Conservation (phyloP, 2,329 filamentous ascomycete genomes). For the Talaromyces sp. region DNA sequence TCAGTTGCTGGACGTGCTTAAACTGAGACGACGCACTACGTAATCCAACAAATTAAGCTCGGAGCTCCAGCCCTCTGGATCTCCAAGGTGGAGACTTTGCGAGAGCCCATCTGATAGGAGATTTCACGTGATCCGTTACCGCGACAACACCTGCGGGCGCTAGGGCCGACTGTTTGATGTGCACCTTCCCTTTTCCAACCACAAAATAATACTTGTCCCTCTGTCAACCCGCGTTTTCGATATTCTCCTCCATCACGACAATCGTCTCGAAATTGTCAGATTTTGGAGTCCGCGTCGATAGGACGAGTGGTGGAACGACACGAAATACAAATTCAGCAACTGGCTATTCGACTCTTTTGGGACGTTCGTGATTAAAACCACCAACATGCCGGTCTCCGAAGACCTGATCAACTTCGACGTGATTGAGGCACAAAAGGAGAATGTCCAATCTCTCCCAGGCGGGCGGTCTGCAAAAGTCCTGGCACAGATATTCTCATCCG, state of each 20-base stretch:
- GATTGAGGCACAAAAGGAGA: slow-evolving; percentile 96
- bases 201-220: neutral
- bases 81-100: neutral
- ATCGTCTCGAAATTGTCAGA: neutral
- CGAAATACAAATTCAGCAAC: neutral
- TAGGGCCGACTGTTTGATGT: neutral
- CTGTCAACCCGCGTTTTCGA: slow-evolving; percentile 2
- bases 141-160: slow-evolving; percentile 33
- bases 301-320: too few species aligned
- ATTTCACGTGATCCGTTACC: slow-evolving; percentile 31
- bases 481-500: slow-evolving; percentile 63
- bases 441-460: slow-evolving; percentile 88
- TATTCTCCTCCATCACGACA: neutral
- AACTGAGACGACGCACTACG: neutral
- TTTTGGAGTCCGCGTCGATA: neutral
- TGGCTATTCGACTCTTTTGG: neutral
- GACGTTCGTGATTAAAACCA: slow-evolving; percentile 25
- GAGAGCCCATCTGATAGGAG: neutral
- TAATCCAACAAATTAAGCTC: neutral
- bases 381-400: slow-evolving; percentile 39
- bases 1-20: neutral
- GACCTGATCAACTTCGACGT: slow-evolving; percentile 68
- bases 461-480: slow-evolving; percentile 87
- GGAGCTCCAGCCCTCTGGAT: neutral
- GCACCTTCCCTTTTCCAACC: slow-evolving; percentile 7